Evolutionary conservation across 805 yeast genomes (phyloP).

Genomic region (Zygotorulaspora danielsina): DNA sequence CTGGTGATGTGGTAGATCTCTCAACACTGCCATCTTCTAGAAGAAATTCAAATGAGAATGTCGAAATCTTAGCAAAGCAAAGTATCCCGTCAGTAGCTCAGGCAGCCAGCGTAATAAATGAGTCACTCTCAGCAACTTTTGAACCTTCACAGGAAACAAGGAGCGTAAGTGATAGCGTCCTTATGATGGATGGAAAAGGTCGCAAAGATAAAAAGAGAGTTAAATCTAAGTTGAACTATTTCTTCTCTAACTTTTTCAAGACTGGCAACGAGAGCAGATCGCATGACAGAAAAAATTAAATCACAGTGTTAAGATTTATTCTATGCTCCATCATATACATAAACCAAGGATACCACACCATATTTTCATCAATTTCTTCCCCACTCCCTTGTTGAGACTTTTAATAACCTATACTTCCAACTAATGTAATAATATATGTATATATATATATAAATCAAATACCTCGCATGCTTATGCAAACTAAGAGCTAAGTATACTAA

Average conservation of each 20-base stretch:
- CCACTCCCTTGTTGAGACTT: not conserved
- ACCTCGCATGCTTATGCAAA: not conserved
- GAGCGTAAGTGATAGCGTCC: slow-evolving; percentile 27
- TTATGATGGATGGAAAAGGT: slow-evolving; percentile 9
- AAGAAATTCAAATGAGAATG: slow-evolving; percentile 2
- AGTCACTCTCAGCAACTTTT: not conserved
- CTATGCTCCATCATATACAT: no score
- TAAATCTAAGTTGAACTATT: slow-evolving; percentile 22
- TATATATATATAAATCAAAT: not conserved
- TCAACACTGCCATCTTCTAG: slow-evolving; percentile 8
- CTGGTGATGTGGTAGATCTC: slow-evolving; percentile 34
- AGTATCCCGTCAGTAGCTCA: slow-evolving; percentile 2
- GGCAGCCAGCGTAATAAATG: slow-evolving; percentile 1
- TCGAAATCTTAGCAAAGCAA: slow-evolving; percentile 5
- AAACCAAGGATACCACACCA: no score
- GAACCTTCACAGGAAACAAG: slow-evolving; percentile 15
- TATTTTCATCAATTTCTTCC: not conserved
- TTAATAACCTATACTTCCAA: not conserved
- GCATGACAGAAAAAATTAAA: not conserved
- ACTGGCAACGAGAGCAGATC: slow-evolving; percentile 5
- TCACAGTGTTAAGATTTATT: not conserved
- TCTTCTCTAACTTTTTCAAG: slow-evolving; percentile 18
- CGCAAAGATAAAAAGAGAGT: slow-evolving; percentile 17
- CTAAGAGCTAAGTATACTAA: not conserved
- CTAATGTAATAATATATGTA: slow-evolving; percentile 1